phyloP scores from a whole-genome alignment of 2,329 filamentous ascomycete species.

The Diaporthe aspalathi region DNA sequence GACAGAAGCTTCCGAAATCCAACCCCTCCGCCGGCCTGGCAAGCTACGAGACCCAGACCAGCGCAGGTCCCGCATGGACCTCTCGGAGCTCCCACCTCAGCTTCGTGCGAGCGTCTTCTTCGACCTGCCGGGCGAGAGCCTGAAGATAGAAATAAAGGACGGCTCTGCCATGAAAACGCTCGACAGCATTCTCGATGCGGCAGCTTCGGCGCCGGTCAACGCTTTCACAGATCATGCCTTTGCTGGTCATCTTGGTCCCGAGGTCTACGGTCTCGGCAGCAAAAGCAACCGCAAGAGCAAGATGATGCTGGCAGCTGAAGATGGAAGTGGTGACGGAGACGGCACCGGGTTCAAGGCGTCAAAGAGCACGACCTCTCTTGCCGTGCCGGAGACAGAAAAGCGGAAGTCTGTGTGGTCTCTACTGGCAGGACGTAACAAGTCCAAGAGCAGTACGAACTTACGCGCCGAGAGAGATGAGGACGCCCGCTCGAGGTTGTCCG shows the following conservation, averaged over 20 bases:
- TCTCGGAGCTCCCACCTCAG: conserved; percentile 78
- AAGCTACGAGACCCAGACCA: conserved; percentile 49
- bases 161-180: conserved; percentile 90
- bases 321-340: background rate
- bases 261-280: conserved; percentile 76
- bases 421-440: conserved; percentile 42
- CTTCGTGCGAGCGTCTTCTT: conserved; percentile 93
- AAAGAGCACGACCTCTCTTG: conserved; percentile 41
- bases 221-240: conserved; percentile 93
- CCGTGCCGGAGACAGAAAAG: conserved; percentile 39
- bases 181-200: conserved; percentile 91
- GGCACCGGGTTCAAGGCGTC: conserved; percentile 43
- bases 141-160: conserved; percentile 71
- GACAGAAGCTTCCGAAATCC: conserved; percentile 36
- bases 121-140: conserved; percentile 70
- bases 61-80: conserved; percentile 52
- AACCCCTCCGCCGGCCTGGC: conserved; percentile 46
- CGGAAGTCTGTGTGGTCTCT: conserved; percentile 41
- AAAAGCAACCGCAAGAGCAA: conserved; percentile 55
- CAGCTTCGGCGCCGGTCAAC: conserved; percentile 85
- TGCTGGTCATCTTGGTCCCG: conserved; percentile 78
- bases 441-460: conserved; percentile 39
- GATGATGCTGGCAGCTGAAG: conserved; percentile 28
- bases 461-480: conserved; percentile 37
- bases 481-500: conserved; percentile 39